Conservation (phyloP, 2,329 filamentous ascomycete genomes). For the Trichoderma brevicompactum region DNA sequence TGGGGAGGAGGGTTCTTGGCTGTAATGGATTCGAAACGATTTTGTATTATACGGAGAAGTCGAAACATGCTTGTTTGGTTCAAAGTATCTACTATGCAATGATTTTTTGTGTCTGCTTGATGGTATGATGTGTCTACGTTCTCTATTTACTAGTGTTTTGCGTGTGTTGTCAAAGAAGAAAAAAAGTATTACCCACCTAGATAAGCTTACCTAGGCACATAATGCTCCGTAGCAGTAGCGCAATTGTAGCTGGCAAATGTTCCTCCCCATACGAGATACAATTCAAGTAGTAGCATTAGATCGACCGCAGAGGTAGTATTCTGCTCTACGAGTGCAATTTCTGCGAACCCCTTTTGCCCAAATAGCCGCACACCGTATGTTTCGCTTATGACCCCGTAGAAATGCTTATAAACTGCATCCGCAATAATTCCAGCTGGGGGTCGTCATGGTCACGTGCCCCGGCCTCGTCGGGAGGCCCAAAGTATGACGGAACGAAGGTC, state of each 20-base stretch:
- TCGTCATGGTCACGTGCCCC: constrained; percentile 38
- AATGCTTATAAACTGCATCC: background rate
- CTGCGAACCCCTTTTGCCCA: background rate
- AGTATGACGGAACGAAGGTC: constrained; percentile 41
- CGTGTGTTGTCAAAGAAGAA: too few species aligned
- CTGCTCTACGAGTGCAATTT: background rate
- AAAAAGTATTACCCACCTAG: too few species aligned
- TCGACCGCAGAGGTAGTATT: too few species aligned
- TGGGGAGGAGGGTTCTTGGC: background rate
- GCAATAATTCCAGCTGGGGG: background rate
- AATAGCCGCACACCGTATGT: constrained; percentile 6
- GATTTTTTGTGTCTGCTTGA: background rate
- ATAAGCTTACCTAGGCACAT: too few species aligned
- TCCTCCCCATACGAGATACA: too few species aligned
- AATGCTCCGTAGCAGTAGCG: too few species aligned
- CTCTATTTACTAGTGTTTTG: too few species aligned
- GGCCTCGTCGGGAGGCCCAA: constrained; percentile 31
- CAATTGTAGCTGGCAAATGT: too few species aligned
- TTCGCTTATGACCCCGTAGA: background rate
- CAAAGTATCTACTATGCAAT: background rate
- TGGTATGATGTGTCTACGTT: background rate
- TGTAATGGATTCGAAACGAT: constrained; percentile 18
- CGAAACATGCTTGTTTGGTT: background rate
- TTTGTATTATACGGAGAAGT: constrained; percentile 3
- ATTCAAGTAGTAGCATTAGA: too few species aligned